These are phyloP conservation scores for Fusarium succisae DNA, from an alignment of 2,329 filamentous ascomycete genomes.

Conservation along the genomic window DNA sequence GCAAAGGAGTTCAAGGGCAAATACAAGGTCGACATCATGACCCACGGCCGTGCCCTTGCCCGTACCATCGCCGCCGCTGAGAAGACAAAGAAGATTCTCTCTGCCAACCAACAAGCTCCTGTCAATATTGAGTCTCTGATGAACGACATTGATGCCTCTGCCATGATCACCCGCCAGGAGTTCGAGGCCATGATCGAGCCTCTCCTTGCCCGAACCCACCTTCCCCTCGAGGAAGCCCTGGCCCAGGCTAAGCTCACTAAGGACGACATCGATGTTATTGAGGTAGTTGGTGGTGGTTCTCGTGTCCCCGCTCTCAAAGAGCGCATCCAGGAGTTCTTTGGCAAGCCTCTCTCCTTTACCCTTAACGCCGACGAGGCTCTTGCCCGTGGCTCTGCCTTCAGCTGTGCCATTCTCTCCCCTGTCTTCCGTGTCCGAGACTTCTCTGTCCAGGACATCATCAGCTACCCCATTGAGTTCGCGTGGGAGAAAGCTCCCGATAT, in stretches of 20 bases:
- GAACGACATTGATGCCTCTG: slow-evolving; percentile 93
- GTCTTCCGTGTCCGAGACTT: slow-evolving; percentile 99
- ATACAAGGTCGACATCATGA: slow-evolving; percentile 95
- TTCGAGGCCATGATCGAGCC: slow-evolving; percentile 91
- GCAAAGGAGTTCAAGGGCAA: slow-evolving; percentile 96
- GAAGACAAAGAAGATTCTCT: slow-evolving; percentile 98
- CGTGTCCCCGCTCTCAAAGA: slow-evolving; percentile 95
- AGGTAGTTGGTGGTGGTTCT: slow-evolving; percentile 93
- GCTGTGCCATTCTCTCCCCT: slow-evolving; percentile 95
- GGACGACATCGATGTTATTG: slow-evolving; percentile 92
- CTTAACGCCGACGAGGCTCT: slow-evolving; percentile 98
- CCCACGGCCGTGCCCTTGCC: slow-evolving; percentile 87
- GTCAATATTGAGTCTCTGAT: slow-evolving; percentile 98
- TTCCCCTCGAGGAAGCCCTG: slow-evolving; percentile 88
- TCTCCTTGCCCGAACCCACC: slow-evolving; percentile 76
- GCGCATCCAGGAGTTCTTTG: slow-evolving; percentile 88
- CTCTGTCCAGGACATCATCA: slow-evolving; percentile 95
- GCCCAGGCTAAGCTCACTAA: slow-evolving; percentile 90
- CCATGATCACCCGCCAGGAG: slow-evolving; percentile 92
- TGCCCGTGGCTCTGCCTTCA: slow-evolving; percentile 94
- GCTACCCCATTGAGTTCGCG: slow-evolving; percentile 97
- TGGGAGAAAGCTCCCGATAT: slow-evolving; percentile 99
- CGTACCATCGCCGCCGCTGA: slow-evolving; percentile 90
- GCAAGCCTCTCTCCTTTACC: slow-evolving; percentile 92
- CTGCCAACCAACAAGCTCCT: slow-evolving; percentile 90